Conservation (phyloP, 2,329 filamentous ascomycete species). For the Fusarium palustre region DNA sequence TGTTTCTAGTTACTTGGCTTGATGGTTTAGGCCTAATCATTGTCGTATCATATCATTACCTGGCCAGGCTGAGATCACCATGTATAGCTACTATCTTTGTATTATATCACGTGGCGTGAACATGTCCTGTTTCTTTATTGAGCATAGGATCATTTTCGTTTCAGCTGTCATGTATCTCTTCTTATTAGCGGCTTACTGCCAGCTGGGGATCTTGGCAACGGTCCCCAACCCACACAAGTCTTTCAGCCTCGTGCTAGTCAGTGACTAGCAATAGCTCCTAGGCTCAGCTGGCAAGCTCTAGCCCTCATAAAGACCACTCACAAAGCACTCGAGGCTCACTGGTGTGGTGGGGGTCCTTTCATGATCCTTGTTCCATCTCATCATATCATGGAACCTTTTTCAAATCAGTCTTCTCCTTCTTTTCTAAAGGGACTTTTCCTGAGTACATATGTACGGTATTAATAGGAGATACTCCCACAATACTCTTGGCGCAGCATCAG, state of each 20-base stretch:
- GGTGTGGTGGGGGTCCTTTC: constrained; percentile 16
- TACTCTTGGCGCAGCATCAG: not conserved
- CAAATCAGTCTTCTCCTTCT: constrained; percentile 8
- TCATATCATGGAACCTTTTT: constrained; percentile 16
- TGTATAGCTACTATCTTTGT: not conserved
- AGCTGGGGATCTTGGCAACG: constrained; percentile 39
- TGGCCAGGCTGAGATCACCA: not conserved
- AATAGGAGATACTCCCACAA: not conserved
- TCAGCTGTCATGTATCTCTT: constrained; percentile 24
- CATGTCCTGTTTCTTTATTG: not conserved
- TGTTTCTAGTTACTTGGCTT: constrained; percentile 20
- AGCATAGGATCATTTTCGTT: constrained; percentile 15
- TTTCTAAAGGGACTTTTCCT: constrained; percentile 1
- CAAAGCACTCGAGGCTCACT: constrained; percentile 24
- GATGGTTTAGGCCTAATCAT: constrained; percentile 10
- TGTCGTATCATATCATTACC: not conserved
- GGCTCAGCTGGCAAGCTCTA: constrained; percentile 39
- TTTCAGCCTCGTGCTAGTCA: constrained; percentile 42
- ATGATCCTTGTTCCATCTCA: constrained; percentile 19
- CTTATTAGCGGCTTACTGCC: constrained; percentile 13
- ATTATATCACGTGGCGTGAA: constrained; percentile 22
- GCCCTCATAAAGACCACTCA: constrained; percentile 33
- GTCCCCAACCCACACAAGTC: constrained; percentile 10
- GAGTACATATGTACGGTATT: not conserved
- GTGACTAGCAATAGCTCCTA: constrained; percentile 25